These are phyloP conservation scores for Grammothele lineata DNA, from an alignment of 768 basidiomycete species.

Conservation along the genomic window DNA sequence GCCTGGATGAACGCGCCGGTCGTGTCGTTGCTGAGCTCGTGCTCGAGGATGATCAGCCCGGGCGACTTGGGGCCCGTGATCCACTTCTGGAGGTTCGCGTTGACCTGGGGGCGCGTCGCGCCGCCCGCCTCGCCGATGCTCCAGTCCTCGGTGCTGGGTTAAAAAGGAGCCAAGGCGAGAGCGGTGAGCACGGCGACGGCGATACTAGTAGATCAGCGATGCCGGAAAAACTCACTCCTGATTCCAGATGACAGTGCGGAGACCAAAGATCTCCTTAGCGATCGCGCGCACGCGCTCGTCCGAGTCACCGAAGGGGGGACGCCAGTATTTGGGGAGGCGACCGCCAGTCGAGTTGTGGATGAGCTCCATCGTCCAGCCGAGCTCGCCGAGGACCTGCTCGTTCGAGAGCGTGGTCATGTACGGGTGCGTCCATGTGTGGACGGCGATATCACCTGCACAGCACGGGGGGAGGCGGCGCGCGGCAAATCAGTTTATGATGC, in stretches of 20 bases:
- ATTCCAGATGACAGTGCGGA: constrained; percentile 89
- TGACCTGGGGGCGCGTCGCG: constrained; percentile 46
- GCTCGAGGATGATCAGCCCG: constrained; percentile 81
- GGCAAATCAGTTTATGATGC: not conserved
- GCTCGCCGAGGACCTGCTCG: constrained; percentile 38
- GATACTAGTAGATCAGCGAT: too few species aligned
- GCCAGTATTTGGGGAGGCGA: constrained; percentile 70
- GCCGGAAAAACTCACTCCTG: constrained; percentile 74
- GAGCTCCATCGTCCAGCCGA: constrained; percentile 53
- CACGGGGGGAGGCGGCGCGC: constrained; percentile 3
- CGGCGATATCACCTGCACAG: constrained; percentile 32
- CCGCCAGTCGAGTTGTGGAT: constrained; percentile 61
- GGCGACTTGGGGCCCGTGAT: constrained; percentile 64
- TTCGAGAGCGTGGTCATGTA: constrained; percentile 48
- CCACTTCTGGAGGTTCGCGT: constrained; percentile 50
- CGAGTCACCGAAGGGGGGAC: constrained; percentile 84
- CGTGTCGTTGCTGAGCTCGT: constrained; percentile 63
- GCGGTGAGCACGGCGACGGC: too few species aligned
- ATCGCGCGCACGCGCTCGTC: constrained; percentile 84
- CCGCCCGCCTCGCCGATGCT: constrained; percentile 39
- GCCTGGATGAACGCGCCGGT: constrained; percentile 64
- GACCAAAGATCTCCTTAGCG: constrained; percentile 80
- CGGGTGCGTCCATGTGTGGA: constrained; percentile 44
- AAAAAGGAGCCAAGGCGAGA: not conserved
- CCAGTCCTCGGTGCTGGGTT: constrained; percentile 71